Evolutionary conservation across 306 rosid species (phyloP).

Genomic region (Prunus persica): Prunus_persica_NCBIv2 NC_034016.1:16425001-16425500

Average conservation of each 20-base stretch:
- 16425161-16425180: not conserved
- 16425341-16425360: not conserved
- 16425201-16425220: not conserved
- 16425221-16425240: not conserved
- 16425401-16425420: not conserved
- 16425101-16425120: not conserved
- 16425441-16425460: slow-evolving; percentile 33
- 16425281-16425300: too few relatives aligned
- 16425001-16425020: not conserved
- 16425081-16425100: not conserved
- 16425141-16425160: not conserved
- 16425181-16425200: too few relatives aligned
- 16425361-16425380: not conserved
- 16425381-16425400: not conserved
- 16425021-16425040: not conserved
- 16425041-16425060: not conserved
- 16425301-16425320: not conserved
- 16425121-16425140: not conserved
- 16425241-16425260: not conserved
- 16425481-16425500: slow-evolving; percentile 45
- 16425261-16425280: not conserved
- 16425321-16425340: not conserved
- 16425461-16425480: slow-evolving; percentile 85
- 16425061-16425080: not conserved
- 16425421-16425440: not conserved